phyloP scores from a whole-genome alignment of 2,329 filamentous ascomycete genomes.

The Setomelanomma holmii region DNA sequence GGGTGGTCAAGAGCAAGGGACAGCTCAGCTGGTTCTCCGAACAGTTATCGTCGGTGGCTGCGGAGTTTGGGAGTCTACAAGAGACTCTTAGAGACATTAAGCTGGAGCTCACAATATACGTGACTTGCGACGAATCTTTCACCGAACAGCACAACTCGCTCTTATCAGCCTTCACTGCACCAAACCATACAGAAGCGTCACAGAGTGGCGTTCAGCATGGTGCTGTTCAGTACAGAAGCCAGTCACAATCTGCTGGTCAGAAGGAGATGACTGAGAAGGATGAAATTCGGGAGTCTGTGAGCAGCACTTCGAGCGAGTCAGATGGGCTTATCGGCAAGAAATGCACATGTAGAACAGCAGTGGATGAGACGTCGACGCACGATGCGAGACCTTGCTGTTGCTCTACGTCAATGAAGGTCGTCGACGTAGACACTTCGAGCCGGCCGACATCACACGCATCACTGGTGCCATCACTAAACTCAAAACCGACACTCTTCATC shows the following conservation, averaged over 20 bases:
- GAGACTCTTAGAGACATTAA: constrained; percentile 48
- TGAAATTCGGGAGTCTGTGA: constrained; percentile 30
- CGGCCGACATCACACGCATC: constrained; percentile 19
- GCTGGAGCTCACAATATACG: constrained; percentile 61
- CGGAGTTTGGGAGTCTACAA: constrained; percentile 53
- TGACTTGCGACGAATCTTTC: constrained; percentile 61
- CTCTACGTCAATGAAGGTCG: constrained; percentile 2
- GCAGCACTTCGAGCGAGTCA: constrained; percentile 7
- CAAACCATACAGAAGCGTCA: constrained; percentile 11
- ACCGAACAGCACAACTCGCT: constrained; percentile 50
- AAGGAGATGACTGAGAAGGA: constrained; percentile 19
- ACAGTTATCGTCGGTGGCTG: constrained; percentile 56
- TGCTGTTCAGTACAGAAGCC: constrained; percentile 26
- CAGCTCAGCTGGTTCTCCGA: constrained; percentile 62
- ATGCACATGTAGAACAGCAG: constrained; percentile 59
- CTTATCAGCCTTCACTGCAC: constrained; percentile 29
- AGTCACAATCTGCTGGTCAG: constrained; percentile 21
- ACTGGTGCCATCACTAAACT: constrained; percentile 16
- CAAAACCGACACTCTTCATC: constrained; percentile 25
- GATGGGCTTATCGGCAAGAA: constrained; percentile 2
- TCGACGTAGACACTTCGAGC: constrained; percentile 1
- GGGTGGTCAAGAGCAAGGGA: constrained; percentile 64
- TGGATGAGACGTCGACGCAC: constrained; percentile 44
- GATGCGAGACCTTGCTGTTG: constrained; percentile 39
- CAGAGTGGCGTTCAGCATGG: constrained; percentile 18